Base-by-base conservation (phyloP, 2,329 filamentous ascomycete genomes). In the Calonectria honghensis region DNA sequence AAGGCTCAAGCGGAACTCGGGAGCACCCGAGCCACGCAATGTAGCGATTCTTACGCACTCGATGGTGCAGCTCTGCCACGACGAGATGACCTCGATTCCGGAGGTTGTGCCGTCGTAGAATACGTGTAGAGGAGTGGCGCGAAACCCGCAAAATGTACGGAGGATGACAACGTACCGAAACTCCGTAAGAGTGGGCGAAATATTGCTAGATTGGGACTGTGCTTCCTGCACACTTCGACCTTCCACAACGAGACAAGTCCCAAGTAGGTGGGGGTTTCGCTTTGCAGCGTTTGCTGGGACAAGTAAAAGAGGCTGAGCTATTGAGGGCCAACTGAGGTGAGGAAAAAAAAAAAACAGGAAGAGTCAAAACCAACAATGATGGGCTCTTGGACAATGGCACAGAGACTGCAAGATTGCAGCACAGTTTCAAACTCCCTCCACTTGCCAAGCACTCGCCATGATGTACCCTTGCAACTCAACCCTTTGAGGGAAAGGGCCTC, bases 211-310 rank as follows among this genome's bases (percentile, higher is more conserved):
- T 63, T 63, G 4, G 35, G 57, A 63, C 24, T 29, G n/a, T 18
- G 35, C 52, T 57, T 57, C 52, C 52, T 35, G 52, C 52, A 35
- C 6, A 63, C 27, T 63, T 41, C 37, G 57, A 63, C 57, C 57
- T 63, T 63, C 57, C 57, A 29, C 57, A 63, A 63, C 35, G 7
- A 63, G 57, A 27, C 57, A 63, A 63, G 57, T 37, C 16, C 24
- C n/a, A 39, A 41, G 57, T 41, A 61, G 57, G 24, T 7, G 37
- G 35, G 32, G 57, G 1, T 63, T 20, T 63, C 24, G 6, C 10
- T 27, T 14, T 29, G 37, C 14, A 39, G 37, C 45, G n/a, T n/a
- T 63, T 63, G 57, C n/a, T 16, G 16, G 35, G 1, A 20, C 24
- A 41, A 18, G 9, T n/a, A 7, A 29, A 31, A 9, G 57, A 29